These are phyloP conservation scores for Boletellus deceptivus DNA, from an alignment of 1,284 basidiomycete genomes.

Conservation along the genomic window DNA sequence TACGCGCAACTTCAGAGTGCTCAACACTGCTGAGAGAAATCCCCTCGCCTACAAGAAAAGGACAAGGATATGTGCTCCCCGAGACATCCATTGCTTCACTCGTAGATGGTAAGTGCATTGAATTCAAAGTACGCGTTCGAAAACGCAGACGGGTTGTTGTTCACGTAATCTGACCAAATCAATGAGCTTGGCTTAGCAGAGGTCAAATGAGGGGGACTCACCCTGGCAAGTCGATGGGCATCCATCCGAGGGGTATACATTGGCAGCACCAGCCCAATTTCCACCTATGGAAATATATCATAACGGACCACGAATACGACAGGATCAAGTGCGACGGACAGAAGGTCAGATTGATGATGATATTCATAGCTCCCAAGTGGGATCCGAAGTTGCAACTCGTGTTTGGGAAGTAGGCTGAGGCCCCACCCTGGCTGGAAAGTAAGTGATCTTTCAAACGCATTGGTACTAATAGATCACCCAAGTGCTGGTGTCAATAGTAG, in stretches of 20 bases:
- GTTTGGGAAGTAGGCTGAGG: constrained; percentile 6
- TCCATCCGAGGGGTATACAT: constrained; percentile 28
- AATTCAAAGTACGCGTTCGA: constrained; percentile 28
- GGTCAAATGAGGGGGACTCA: constrained; percentile 16
- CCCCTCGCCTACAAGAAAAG: no score
- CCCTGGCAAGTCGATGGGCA: constrained; percentile 36
- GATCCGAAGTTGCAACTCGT: not conserved
- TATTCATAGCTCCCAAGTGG: constrained; percentile 4
- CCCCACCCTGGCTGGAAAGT: constrained; percentile 17
- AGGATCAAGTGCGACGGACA: constrained; percentile 17
- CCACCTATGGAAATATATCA: constrained; percentile 30
- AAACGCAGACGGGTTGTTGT: constrained; percentile 18
- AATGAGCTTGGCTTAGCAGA: not conserved
- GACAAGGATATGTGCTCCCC: no score
- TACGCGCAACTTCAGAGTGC: not conserved
- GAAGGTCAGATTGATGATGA: constrained; percentile 18
- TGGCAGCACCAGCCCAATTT: constrained; percentile 42
- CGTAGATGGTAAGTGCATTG: constrained; percentile 25
- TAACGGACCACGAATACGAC: not conserved
- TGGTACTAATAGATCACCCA: constrained; percentile 17
- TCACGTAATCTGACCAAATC: constrained; percentile 11
- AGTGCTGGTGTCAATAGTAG: constrained; percentile 18
- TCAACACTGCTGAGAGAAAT: no score
- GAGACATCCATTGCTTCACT: not conserved
- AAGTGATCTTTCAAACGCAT: not conserved